Evolutionary conservation across 2,329 filamentous ascomycete species (phyloP).

Genomic region (Botrytis byssoidea): DNA sequence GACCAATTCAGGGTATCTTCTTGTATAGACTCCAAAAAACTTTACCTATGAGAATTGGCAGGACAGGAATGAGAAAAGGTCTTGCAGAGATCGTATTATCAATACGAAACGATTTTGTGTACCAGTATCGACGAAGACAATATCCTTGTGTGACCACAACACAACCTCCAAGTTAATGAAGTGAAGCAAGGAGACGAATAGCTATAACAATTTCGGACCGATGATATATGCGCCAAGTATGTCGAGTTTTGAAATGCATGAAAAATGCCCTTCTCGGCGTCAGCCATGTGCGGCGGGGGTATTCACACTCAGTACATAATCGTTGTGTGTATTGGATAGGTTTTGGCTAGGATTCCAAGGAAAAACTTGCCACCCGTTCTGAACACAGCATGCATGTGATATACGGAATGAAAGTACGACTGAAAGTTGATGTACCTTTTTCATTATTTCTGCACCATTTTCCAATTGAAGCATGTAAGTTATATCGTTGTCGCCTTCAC

Average conservation of each 20-base stretch:
- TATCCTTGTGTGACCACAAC: not conserved
- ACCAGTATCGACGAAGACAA: not conserved
- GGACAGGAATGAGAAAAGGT: not conserved
- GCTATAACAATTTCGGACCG: not conserved
- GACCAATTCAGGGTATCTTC: not conserved
- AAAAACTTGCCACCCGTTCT: not conserved
- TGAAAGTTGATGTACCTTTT: not conserved
- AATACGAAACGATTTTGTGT: not conserved
- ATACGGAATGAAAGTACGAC: not conserved
- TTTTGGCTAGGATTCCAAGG: not conserved
- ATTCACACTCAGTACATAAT: not conserved
- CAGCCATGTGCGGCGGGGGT: constrained; percentile 1
- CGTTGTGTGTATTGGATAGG: not conserved
- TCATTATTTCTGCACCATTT: not conserved
- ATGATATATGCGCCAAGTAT: constrained; percentile 15
- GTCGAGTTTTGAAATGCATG: constrained; percentile 1
- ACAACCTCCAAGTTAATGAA: not conserved
- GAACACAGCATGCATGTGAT: constrained; percentile 7
- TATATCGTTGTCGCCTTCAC: not conserved
- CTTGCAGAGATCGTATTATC: not conserved
- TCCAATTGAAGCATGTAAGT: not conserved
- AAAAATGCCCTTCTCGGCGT: not conserved
- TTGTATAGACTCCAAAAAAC: not conserved
- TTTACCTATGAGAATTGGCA: not conserved
- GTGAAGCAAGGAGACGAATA: not conserved